Evolutionary conservation across 805 yeast genomes (phyloP).

Genomic region (Saturnispora sanitii): DNA sequence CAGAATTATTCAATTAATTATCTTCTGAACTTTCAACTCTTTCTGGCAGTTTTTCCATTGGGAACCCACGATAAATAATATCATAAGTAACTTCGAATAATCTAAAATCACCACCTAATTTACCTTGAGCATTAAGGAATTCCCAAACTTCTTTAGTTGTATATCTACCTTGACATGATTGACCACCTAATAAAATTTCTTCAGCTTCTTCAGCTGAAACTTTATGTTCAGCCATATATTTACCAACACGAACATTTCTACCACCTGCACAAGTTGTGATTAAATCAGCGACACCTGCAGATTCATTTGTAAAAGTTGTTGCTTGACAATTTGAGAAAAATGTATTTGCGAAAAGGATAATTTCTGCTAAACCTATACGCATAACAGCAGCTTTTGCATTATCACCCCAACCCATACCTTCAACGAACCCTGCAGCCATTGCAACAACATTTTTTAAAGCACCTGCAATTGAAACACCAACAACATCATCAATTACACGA

Average conservation of each 20-base stretch:
- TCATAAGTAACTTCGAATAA: slow-evolving; percentile 70
- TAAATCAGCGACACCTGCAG: slow-evolving; percentile 96
- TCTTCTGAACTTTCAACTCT: slow-evolving; percentile 40
- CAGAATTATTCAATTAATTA: too few species aligned
- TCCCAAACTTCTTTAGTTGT: slow-evolving; percentile 90
- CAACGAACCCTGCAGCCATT: slow-evolving; percentile 92
- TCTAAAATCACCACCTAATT: slow-evolving; percentile 70
- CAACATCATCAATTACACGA: slow-evolving; percentile 81
- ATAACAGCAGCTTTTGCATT: slow-evolving; percentile 96
- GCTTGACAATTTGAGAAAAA: slow-evolving; percentile 68
- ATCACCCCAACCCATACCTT: slow-evolving; percentile 98
- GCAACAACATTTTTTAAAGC: slow-evolving; percentile 96
- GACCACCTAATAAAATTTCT: slow-evolving; percentile 81
- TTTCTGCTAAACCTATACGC: slow-evolving; percentile 90
- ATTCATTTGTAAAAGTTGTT: slow-evolving; percentile 82
- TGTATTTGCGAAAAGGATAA: slow-evolving; percentile 71
- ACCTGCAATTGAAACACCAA: slow-evolving; percentile 94
- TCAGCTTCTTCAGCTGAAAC: slow-evolving; percentile 76
- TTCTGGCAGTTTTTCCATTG: slow-evolving; percentile 67
- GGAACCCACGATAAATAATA: slow-evolving; percentile 65
- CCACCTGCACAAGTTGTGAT: slow-evolving; percentile 98
- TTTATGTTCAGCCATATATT: slow-evolving; percentile 71
- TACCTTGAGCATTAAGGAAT: slow-evolving; percentile 46
- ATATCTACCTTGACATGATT: slow-evolving; percentile 90
- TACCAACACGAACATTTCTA: slow-evolving; percentile 88